phyloP scores from a whole-genome alignment of 1,139 yeast species.

The Debaryomyces fabryi region DNA sequence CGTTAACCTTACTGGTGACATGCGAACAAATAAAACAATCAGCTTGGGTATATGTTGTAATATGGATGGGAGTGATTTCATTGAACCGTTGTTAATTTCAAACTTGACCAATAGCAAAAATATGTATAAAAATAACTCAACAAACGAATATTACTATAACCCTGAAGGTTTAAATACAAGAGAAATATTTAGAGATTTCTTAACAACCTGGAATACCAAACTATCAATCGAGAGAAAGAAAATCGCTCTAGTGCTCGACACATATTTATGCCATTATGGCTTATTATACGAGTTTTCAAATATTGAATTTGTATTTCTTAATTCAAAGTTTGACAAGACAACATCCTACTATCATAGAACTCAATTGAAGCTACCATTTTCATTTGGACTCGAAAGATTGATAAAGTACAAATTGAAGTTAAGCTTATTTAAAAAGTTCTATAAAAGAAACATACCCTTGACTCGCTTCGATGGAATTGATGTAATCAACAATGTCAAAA shows the following conservation, averaged over 20 bases:
- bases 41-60: conserved; percentile 24
- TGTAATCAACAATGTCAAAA: conserved; percentile 7
- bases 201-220: conserved; percentile 16
- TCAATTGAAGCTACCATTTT: conserved; percentile 22
- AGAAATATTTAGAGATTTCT: conserved; percentile 14
- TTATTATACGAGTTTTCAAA: conserved; percentile 18
- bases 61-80: conserved; percentile 20
- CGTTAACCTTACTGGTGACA: conserved; percentile 11
- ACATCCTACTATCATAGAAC: conserved; percentile 11
- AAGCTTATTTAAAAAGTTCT: conserved; percentile 15
- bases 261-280: conserved; percentile 19
- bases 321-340: conserved; percentile 20
- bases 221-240: conserved; percentile 12
- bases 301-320: conserved; percentile 22
- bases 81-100: conserved; percentile 21
- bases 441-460: conserved; percentile 2
- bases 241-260: conserved; percentile 17
- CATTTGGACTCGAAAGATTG: conserved; percentile 24
- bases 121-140: conserved; percentile 4
- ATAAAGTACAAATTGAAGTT: conserved; percentile 16
- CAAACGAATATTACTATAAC: conserved; percentile 12
- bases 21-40: conserved; percentile 13
- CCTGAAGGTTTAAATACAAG: conserved; percentile 19
- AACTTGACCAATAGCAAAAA: conserved; percentile 12
- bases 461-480: conserved; percentile 4